phyloP scores from a whole-genome alignment of 345 rosid genomes.

The Salix dunnii region DNA sequence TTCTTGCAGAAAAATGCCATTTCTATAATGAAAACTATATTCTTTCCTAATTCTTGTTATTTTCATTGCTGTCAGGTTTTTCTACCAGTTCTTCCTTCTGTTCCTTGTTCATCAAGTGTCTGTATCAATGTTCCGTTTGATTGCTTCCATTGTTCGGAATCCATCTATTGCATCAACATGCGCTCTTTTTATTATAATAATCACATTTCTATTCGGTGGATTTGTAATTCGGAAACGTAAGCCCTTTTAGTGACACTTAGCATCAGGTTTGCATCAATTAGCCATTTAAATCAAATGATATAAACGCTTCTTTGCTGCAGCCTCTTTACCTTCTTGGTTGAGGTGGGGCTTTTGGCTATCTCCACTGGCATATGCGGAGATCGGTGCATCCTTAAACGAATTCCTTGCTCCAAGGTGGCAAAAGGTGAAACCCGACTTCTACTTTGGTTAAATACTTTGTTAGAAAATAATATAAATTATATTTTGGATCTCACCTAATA shows the following conservation, averaged over 20 bases:
- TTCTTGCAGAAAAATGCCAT: not conserved
- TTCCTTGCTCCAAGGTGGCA: constrained; percentile 56
- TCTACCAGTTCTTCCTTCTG: constrained; percentile 37
- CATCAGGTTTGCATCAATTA: not conserved
- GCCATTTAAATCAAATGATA: not conserved
- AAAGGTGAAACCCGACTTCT: constrained; percentile 30
- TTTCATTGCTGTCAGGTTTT: constrained; percentile 33
- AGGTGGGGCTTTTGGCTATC: constrained; percentile 54
- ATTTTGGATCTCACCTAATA: accelerated
- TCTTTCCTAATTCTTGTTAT: not conserved
- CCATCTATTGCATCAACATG: constrained; percentile 31
- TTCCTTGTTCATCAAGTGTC: constrained; percentile 46
- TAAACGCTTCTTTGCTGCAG: constrained; percentile 22
- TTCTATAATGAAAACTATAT: not conserved
- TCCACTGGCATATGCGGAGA: constrained; percentile 47
- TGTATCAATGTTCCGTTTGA: constrained; percentile 41
- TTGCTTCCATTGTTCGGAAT: constrained; percentile 35
- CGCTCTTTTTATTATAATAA: constrained; percentile 16
- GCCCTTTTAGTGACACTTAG: constrained; percentile 1
- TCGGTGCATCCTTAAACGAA: constrained; percentile 41
- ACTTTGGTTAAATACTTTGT: not conserved
- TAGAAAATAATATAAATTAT: too few species aligned
- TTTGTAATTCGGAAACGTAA: constrained; percentile 48
- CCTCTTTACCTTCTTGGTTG: constrained; percentile 46
- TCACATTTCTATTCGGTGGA: constrained; percentile 38